Evolutionary conservation across 192 early-diverging fungal species (phyloP).

Genomic region (Rhizoclosmatium sp.): DNA sequence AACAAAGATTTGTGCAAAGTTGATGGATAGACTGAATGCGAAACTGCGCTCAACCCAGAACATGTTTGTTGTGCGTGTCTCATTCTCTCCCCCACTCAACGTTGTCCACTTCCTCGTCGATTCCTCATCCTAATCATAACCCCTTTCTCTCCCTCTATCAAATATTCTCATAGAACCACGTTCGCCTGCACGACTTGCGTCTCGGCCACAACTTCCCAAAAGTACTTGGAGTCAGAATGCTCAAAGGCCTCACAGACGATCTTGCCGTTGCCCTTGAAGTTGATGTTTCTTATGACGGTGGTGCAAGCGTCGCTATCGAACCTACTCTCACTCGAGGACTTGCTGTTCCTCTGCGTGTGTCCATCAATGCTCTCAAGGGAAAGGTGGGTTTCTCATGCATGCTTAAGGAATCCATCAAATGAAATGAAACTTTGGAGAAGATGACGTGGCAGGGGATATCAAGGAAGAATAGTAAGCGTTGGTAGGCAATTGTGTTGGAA

Average conservation of each 20-base stretch:
- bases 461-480: not conserved
- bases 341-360: conserved; percentile 55
- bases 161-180: conserved; percentile 43
- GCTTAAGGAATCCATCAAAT: too few species aligned
- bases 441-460: too few species aligned
- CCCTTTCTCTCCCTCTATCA: not conserved
- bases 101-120: not conserved
- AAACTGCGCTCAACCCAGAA: conserved; percentile 53
- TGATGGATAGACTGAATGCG: conserved; percentile 53
- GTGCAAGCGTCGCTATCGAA: conserved; percentile 56
- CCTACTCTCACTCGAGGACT: conserved; percentile 51
- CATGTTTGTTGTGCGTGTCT: conserved; percentile 48
- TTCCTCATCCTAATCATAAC: not conserved
- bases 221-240: conserved; percentile 49
- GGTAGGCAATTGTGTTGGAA: not conserved
- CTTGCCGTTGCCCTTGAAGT: conserved; percentile 58
- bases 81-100: not conserved
- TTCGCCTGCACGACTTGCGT: conserved; percentile 51
- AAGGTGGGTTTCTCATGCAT: conserved; percentile 30
- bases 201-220: conserved; percentile 59
- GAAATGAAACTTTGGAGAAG: too few species aligned
- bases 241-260: conserved; percentile 61
- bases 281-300: conserved; percentile 60
- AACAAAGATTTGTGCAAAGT: conserved; percentile 39
- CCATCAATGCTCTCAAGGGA: conserved; percentile 50